Evolutionary conservation across 2,329 filamentous ascomycete species (phyloP).

Genomic region (Elsinoe necatrix): DNA sequence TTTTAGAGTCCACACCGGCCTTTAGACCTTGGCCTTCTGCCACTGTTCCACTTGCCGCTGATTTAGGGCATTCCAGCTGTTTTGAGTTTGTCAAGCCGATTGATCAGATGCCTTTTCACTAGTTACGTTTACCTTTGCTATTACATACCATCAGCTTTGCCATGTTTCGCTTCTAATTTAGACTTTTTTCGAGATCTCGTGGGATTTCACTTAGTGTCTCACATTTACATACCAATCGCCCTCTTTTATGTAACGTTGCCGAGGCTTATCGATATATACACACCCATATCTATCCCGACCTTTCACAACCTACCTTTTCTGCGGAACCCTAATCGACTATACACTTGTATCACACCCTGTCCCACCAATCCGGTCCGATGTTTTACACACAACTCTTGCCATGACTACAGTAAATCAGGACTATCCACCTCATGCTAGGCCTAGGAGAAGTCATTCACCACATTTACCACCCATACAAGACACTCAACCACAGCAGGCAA

Average conservation of each 20-base stretch:
- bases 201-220: slow-evolving; percentile 11
- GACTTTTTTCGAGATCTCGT: slow-evolving; percentile 6
- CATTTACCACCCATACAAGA: slow-evolving; percentile 16
- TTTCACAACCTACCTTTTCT: background rate
- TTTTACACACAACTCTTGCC: background rate
- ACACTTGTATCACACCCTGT: background rate
- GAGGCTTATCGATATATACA: slow-evolving; percentile 10
- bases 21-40: background rate
- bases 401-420: slow-evolving; percentile 16
- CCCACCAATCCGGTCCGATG: background rate
- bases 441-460: slow-evolving; percentile 13
- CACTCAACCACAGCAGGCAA: slow-evolving; percentile 9
- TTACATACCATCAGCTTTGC: slow-evolving; percentile 14
- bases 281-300: background rate
- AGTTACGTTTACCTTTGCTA: slow-evolving; percentile 16
- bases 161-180: slow-evolving; percentile 12
- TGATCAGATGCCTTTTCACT: slow-evolving; percentile 11
- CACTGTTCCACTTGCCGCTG: slow-evolving; percentile 10
- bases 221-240: slow-evolving; percentile 6
- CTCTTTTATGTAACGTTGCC: background rate
- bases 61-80: slow-evolving; percentile 7
- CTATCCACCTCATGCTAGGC: background rate
- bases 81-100: slow-evolving; percentile 13
- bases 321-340: background rate
- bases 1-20: slow-evolving; percentile 12